These are phyloP conservation scores for Sindora glabra DNA, from an alignment of 306 rosid genomes.

Conservation along the genomic window DNA sequence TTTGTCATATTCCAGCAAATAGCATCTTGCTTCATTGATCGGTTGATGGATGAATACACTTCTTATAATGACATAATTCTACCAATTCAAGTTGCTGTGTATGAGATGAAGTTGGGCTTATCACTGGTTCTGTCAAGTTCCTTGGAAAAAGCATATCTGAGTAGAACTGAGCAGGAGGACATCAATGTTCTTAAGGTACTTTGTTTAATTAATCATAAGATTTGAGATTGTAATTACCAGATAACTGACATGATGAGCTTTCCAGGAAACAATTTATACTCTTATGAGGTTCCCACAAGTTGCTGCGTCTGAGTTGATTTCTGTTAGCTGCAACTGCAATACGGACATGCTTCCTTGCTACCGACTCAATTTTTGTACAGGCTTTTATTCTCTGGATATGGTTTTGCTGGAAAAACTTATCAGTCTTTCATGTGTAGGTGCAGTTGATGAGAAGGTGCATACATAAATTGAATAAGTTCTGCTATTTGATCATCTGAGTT, in stretches of 20 bases:
- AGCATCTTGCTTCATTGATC: conserved; percentile 60
- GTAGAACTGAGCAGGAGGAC: conserved; percentile 28
- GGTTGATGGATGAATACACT: conserved; percentile 38
- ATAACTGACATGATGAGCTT: conserved; percentile 19
- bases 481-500: background rate
- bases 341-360: conserved; percentile 33
- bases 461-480: background rate
- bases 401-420: conserved; percentile 41
- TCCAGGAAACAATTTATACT: conserved; percentile 57
- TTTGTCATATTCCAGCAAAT: conserved; percentile 43
- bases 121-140: conserved; percentile 52
- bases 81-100: conserved; percentile 83
- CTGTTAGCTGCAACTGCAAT: conserved; percentile 26
- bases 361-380: conserved; percentile 26
- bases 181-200: conserved; percentile 44
- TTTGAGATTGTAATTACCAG: conserved; percentile 8
- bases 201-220: background rate
- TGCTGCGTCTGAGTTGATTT: conserved; percentile 32
- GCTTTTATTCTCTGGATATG: conserved; percentile 34
- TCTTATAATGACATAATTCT: conserved; percentile 63
- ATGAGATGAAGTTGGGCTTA: conserved; percentile 84
- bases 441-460: conserved; percentile 25
- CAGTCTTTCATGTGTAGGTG: conserved; percentile 36
- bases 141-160: conserved; percentile 26
- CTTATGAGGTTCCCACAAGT: conserved; percentile 74